Evolutionary conservation across 176 grass and related monocot genomes (phyloP).

Genomic region (Hsuehochloa calcarea): DNA sequence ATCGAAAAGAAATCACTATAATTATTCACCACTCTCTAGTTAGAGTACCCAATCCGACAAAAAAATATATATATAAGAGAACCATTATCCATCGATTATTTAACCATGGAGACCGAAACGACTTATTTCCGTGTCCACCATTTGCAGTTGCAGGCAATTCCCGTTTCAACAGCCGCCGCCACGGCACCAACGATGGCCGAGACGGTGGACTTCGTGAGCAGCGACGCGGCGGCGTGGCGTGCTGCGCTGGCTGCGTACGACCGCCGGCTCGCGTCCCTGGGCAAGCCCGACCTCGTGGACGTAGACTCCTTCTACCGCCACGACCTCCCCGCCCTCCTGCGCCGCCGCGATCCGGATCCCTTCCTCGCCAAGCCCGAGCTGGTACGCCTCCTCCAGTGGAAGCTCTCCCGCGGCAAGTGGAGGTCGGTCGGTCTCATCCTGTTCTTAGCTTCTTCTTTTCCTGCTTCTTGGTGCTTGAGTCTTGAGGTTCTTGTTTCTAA

Average conservation of each 20-base stretch:
- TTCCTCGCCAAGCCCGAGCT: constrained; percentile 79
- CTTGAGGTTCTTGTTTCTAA: background rate
- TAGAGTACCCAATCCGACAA: too few species aligned
- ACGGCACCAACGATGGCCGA: background rate
- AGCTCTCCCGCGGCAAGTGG: constrained; percentile 93
- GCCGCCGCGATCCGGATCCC: constrained; percentile 52
- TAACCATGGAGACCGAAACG: background rate
- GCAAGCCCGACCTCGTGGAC: constrained; percentile 60
- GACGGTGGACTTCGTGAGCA: constrained; percentile 62
- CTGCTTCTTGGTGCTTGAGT: background rate
- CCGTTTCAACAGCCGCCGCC: constrained; percentile 1
- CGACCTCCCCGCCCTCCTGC: constrained; percentile 65
- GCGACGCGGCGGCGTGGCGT: constrained; percentile 54
- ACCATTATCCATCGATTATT: too few species aligned
- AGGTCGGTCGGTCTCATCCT: constrained; percentile 31
- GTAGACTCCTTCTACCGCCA: constrained; percentile 74
- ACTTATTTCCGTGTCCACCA: too few species aligned
- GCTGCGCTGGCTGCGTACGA: constrained; percentile 62
- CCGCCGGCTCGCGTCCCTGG: constrained; percentile 45
- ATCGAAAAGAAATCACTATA: too few species aligned
- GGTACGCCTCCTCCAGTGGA: constrained; percentile 79
- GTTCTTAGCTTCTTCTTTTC: background rate
- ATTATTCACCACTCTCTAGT: too few species aligned
- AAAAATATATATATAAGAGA: too few species aligned
- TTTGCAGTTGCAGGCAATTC: background rate